A percentile compares a stretch with the other conserved stretches of the same genome.
Evolutionary conservation across 495 filamentous ascomycete genomes (phyloP).

Genomic region (Penicillium tannophilum): DNA sequence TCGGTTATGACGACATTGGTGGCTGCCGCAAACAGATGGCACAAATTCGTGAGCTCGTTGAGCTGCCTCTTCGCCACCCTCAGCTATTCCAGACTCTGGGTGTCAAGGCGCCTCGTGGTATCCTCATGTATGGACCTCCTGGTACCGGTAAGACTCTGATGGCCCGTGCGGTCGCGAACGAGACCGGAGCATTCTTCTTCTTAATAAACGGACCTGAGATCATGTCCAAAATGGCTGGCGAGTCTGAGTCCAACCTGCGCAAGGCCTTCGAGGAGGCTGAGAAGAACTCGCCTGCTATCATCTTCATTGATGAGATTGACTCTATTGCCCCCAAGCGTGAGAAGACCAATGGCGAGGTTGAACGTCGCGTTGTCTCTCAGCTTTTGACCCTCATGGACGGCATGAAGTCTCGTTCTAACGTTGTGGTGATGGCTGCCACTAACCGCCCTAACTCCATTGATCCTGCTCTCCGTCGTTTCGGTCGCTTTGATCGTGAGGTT

Average conservation of each 20-base stretch:
- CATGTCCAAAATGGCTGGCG: conserved; percentile 99
- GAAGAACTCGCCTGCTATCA: conserved; percentile 99
- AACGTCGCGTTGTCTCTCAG: conserved; percentile 97
- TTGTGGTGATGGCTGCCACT: conserved; percentile 98
- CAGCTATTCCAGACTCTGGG: conserved; percentile 99
- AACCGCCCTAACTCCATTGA: conserved; percentile 98
- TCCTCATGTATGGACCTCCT: conserved; percentile 94
- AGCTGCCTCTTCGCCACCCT: conserved; percentile 92
- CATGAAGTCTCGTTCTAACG: conserved; percentile 98
- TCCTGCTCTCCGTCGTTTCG: conserved; percentile 88
- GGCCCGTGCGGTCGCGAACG: conserved; percentile 97
- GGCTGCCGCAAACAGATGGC: conserved; percentile 99
- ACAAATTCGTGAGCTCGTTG: conserved; percentile 97
- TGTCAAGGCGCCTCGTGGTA: conserved; percentile 99
- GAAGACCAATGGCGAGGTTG: conserved; percentile 99
- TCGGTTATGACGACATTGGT: conserved; percentile 99
- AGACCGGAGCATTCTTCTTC: conserved; percentile 99
- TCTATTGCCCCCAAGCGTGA: conserved; percentile 99
- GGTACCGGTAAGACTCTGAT: conserved; percentile 99
- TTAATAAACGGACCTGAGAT: conserved; percentile 98
- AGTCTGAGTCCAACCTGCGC: conserved; percentile 95
- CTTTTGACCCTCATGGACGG: conserved; percentile 98
- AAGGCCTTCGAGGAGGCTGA: conserved; percentile 99
- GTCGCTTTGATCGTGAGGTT: conserved; percentile 97
- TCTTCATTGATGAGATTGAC: conserved; percentile 99